These are phyloP conservation scores for Rhododendron ovatum DNA, from an alignment of 148 eudicot species.

Conservation along the genomic window DNA sequence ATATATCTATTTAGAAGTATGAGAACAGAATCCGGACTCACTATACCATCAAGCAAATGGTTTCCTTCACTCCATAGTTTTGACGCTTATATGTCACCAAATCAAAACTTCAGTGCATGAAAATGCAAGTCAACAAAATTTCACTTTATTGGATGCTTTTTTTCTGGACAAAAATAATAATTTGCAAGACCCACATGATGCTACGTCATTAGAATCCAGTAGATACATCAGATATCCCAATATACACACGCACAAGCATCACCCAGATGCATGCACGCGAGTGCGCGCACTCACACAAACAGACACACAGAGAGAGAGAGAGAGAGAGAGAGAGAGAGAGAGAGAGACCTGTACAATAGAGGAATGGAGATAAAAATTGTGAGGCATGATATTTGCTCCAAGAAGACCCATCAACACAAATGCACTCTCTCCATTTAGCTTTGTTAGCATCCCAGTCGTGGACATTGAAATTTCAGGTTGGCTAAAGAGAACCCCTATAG, in stretches of 20 bases:
- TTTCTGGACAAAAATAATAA: neutral
- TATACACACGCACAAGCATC: neutral
- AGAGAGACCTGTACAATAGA: conserved; percentile 74
- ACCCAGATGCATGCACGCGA: neutral
- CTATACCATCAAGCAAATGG: neutral
- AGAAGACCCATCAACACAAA: conserved; percentile 89
- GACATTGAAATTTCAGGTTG: conserved; percentile 60
- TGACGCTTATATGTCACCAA: neutral
- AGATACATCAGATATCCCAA: neutral
- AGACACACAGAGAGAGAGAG: neutral
- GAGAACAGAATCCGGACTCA: neutral
- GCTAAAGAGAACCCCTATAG: conserved; percentile 57
- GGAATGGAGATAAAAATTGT: conserved; percentile 91
- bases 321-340: conserved; percentile 11
- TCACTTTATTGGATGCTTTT: neutral
- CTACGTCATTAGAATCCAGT: neutral
- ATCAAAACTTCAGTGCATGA: neutral
- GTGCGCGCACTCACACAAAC: neutral
- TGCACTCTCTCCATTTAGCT: conserved; percentile 81
- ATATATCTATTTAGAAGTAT: neutral
- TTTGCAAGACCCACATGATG: neutral
- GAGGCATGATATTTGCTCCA: conserved; percentile 90
- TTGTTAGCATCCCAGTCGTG: conserved; percentile 46
- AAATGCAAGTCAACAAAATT: neutral
- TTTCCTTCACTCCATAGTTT: neutral